Percentiles rank a stretch among this genome's conserved stretches.
These are phyloP conservation scores for Pulveroboletus sp. DNA, from an alignment of 768 basidiomycete genomes.

Conservation along the genomic window DNA sequence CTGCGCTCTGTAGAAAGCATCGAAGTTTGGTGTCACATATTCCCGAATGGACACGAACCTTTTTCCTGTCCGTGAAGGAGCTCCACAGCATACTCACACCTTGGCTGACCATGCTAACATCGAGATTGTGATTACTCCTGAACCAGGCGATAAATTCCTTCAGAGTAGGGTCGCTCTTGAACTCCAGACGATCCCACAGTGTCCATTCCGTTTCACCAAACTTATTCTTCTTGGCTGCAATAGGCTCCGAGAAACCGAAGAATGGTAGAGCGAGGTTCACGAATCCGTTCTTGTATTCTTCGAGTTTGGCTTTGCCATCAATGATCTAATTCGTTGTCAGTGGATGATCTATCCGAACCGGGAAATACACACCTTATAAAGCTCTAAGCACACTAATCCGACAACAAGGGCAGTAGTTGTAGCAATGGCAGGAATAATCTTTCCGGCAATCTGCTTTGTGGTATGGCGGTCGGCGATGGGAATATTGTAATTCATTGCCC, in stretches of 20 bases:
- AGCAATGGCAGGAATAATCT: constrained; percentile 99
- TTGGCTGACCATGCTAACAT: constrained; percentile 93
- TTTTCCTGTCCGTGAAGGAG: constrained; percentile 87
- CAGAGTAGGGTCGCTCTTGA: constrained; percentile 84
- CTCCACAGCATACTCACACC: constrained; percentile 99
- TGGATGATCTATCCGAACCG: background rate
- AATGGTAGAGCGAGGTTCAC: constrained; percentile 96
- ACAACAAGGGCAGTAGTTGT: constrained; percentile 95
- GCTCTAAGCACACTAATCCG: constrained; percentile 92
- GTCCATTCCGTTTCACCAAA: constrained; percentile 92
- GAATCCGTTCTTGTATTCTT: constrained; percentile 98
- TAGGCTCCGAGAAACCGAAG: constrained; percentile 98
- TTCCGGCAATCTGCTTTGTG: constrained; percentile 97
- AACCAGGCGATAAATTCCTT: constrained; percentile 83
- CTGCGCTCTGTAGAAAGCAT: constrained; percentile 60
- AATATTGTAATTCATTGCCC: constrained; percentile 93
- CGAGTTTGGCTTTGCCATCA: constrained; percentile 89
- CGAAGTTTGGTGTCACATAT: background rate
- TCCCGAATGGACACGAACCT: constrained; percentile 45
- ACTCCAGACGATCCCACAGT: constrained; percentile 95
- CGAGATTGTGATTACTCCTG: constrained; percentile 75
- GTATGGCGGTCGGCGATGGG: constrained; percentile 80
- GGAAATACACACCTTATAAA: constrained; percentile 73
- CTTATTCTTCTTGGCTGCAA: constrained; percentile 83
- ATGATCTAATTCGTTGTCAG: constrained; percentile 60